phyloP scores from a whole-genome alignment of 2,329 filamentous ascomycete species.

The Aspergillus chevalieri region DNA sequence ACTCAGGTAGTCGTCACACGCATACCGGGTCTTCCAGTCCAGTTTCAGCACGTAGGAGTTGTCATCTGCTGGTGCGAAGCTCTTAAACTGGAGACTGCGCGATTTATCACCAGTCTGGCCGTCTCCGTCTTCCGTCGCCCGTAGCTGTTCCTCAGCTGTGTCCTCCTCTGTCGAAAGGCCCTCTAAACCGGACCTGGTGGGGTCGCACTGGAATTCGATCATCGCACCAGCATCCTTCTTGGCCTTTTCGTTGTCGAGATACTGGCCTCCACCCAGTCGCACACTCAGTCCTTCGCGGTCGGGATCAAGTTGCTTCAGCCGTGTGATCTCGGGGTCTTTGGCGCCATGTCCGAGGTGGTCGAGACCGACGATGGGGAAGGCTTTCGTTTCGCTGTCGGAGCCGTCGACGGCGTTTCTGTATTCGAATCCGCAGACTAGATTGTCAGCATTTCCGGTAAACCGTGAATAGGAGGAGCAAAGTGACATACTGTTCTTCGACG shows the following conservation, averaged over 20 bases:
- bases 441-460: slow-evolving; percentile 1
- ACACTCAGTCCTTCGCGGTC: slow-evolving; percentile 67
- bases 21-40: slow-evolving; percentile 82
- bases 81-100: slow-evolving; percentile 68
- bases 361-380: slow-evolving; percentile 70
- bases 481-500: slow-evolving; percentile 30
- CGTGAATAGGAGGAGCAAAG: background rate
- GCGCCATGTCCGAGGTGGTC: slow-evolving; percentile 48
- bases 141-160: slow-evolving; percentile 24
- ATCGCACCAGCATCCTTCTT: slow-evolving; percentile 60
- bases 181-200: slow-evolving; percentile 65
- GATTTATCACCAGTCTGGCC: slow-evolving; percentile 16
- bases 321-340: slow-evolving; percentile 57
- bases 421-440: slow-evolving; percentile 67
- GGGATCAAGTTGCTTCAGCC: slow-evolving; percentile 61
- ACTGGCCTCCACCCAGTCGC: slow-evolving; percentile 56
- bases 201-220: slow-evolving; percentile 79
- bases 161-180: slow-evolving; percentile 26
- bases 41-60: slow-evolving; percentile 61
- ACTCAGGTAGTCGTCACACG: slow-evolving; percentile 60
- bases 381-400: slow-evolving; percentile 46
- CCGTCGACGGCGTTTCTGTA: slow-evolving; percentile 47
- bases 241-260: slow-evolving; percentile 43
- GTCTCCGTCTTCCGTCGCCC: slow-evolving; percentile 7
- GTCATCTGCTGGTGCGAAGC: slow-evolving; percentile 59